Base-by-base conservation (phyloP, 192 early-diverging fungal species). In the Linnemannia exigua region DNA sequence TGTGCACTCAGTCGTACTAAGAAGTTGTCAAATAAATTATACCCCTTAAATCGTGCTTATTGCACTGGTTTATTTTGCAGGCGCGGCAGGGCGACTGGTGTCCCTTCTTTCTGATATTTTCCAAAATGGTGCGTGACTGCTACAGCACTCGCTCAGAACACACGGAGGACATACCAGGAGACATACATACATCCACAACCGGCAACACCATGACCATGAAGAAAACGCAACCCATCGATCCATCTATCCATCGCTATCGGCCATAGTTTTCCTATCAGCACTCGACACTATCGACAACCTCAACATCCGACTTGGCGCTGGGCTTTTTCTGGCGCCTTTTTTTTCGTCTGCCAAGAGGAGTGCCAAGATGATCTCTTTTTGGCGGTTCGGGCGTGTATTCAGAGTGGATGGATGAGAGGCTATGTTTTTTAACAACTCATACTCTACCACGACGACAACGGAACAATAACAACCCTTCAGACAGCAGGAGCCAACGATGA, bases 71-170 rank as follows among this genome's bases (percentile, higher is more conserved):
- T 36, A 69, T 41, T 69, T 36, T 19, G 14, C 37, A 38, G 20
- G 33, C 36, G 19, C 31, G 36, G 67, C 67, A 22, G 15, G 67
- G 67, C 67, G 36, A 69, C 36, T n/a, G 67, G 70, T 76, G 74
- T 44, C 74, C 74, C 74, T 81, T 67, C 80, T 82, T 82, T 82
- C 80, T 74, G 63, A 82, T 61, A 66, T 72, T 71, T 63, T 72
- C 74, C 80, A 82, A 67, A 72, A 82, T 82, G 80, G 80, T 82
- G 74, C 74, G 80, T 75, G 72, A 75, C 80, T 51, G 74, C 63
- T 67, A 72, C 66, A 74, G 72, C 41, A 69, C 48, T 80, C 67
- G n/a, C 38, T 71, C 28, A 25, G 25, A 68, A 20, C 38, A 47
- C 44, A n/a, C 44, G 19, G 22, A 8, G 1, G 58, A 25, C 63